Evolutionary conservation across 1,284 basidiomycete genomes (phyloP).

Genomic region (Cystobasidiaceae sp.): DNA sequence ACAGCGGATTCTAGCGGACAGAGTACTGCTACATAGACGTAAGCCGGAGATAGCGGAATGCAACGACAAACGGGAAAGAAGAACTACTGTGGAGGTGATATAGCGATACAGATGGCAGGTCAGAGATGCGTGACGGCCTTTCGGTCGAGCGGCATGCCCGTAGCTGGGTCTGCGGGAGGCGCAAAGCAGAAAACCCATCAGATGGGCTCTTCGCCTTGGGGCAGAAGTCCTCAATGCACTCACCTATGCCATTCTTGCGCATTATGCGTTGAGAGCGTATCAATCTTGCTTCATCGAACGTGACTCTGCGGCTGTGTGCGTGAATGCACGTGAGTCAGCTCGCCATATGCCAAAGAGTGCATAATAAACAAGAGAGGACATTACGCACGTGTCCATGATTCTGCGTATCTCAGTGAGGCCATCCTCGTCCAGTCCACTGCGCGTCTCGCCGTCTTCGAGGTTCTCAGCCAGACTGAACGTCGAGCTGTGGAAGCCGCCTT

Average conservation of each 20-base stretch:
- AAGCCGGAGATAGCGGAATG: too few species aligned
- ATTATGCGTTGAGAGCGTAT: slow-evolving; percentile 7
- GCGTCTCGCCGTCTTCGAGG: slow-evolving; percentile 9
- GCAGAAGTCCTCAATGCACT: too few species aligned
- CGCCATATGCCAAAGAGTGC: not conserved
- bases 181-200: not conserved
- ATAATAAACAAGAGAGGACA: not conserved
- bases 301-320: slow-evolving; percentile 4
- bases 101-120: not conserved
- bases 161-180: slow-evolving; percentile 11
- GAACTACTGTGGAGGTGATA: not conserved
- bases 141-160: slow-evolving; percentile 25
- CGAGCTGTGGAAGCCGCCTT: slow-evolving; percentile 8
- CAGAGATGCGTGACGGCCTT: slow-evolving; percentile 24
- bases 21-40: too few species aligned
- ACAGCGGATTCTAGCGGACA: not conserved
- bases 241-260: slow-evolving; percentile 31
- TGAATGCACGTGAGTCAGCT: not conserved
- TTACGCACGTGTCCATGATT: slow-evolving; percentile 24
- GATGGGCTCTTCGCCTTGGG: not conserved
- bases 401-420: slow-evolving; percentile 18
- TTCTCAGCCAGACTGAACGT: slow-evolving; percentile 28
- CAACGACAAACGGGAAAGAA: not conserved
- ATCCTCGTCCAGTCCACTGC: slow-evolving; percentile 21
- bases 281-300: slow-evolving; percentile 23